Evolutionary conservation across 441 rosid genomes (phyloP), one percentile per base, ranked within the genome.

Genomic region (Omphalea diandra): DNA sequence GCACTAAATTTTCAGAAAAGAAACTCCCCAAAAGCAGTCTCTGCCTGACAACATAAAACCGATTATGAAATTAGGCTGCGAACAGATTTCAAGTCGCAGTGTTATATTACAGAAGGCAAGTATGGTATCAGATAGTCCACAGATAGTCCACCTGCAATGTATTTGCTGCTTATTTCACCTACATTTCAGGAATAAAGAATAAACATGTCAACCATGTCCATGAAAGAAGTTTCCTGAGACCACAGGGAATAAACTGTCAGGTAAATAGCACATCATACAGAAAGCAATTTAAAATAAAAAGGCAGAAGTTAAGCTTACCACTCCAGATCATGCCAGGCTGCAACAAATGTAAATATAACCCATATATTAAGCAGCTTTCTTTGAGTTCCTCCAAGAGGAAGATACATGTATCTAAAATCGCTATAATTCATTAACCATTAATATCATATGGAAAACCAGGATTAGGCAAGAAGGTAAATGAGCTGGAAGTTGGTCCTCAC

Each of bases 131-230:
- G 31, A 36, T 10, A 35, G 36, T 36, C 18, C 69, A 78, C 10
- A 18, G 44, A 63, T 40, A 79, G 63, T 53, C 33, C 72, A 90
- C 99, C 99, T 89, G 79, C 65, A 76, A 84, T 68, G 84, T 75
- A 70, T 70, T 79, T 17, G 97, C 83, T 41, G 89, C 87, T 67
- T 96, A 89, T 81, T 90, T 94, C 79, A 87, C 75, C 76, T 87
- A 58, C 90, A 94, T 82, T 80, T 94, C 99, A 7, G 98, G 99
- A 56, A 86, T 78, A 77, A 90, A 94, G 86, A 92, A 90, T 69
- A 94, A 83, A 79, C 99, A 92, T 67, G 98, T 92, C 83, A 94
- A 80, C 98, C 99, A 94, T 52, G 99, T 97, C 99, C 99, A 94
- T 31, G 99, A 92, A 69, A 94, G 87, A 81, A 94, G 99, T 81